Evolutionary conservation across 1,139 yeast genomes (phyloP).

Genomic region (Zhuliangozyma parablackwelliae): DNA sequence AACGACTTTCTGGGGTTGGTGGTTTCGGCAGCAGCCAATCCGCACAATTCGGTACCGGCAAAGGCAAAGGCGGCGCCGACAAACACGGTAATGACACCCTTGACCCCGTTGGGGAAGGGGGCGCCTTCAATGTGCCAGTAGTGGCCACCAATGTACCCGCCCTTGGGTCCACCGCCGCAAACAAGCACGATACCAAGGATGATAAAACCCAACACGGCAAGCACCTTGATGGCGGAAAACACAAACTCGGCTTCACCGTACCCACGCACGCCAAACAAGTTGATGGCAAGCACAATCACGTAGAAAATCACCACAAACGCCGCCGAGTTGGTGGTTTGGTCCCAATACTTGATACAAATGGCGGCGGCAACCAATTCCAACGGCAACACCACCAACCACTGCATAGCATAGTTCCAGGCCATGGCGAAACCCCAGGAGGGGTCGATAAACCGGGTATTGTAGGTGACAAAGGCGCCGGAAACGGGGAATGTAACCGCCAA

Average conservation of each 20-base stretch:
- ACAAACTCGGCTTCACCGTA: slow-evolving; percentile 71
- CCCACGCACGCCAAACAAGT: slow-evolving; percentile 62
- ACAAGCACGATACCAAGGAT: slow-evolving; percentile 66
- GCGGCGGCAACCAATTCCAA: slow-evolving; percentile 74
- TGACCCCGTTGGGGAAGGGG: slow-evolving; percentile 55
- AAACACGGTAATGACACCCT: slow-evolving; percentile 48
- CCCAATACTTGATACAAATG: slow-evolving; percentile 67
- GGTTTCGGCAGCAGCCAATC: slow-evolving; percentile 42
- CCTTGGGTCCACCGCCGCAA: slow-evolving; percentile 57
- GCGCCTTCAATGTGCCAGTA: slow-evolving; percentile 65
- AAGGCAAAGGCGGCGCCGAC: slow-evolving; percentile 46
- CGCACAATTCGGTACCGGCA: slow-evolving; percentile 46
- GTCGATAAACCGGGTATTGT: slow-evolving; percentile 57
- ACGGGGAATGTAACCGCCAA: slow-evolving; percentile 69
- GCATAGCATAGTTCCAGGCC: slow-evolving; percentile 71
- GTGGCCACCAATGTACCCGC: slow-evolving; percentile 51
- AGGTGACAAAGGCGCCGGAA: slow-evolving; percentile 69
- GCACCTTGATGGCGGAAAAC: slow-evolving; percentile 55
- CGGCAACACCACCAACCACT: slow-evolving; percentile 70
- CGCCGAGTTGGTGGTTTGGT: slow-evolving; percentile 49
- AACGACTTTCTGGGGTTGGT: slow-evolving; percentile 38
- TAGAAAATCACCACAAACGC: slow-evolving; percentile 71
- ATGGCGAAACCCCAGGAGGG: slow-evolving; percentile 77
- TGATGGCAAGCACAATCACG: slow-evolving; percentile 50
- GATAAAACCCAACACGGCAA: slow-evolving; percentile 64